These are phyloP conservation scores for Claviceps lovelessii DNA, from an alignment of 2,329 filamentous ascomycete genomes.

Conservation along the genomic window DNA sequence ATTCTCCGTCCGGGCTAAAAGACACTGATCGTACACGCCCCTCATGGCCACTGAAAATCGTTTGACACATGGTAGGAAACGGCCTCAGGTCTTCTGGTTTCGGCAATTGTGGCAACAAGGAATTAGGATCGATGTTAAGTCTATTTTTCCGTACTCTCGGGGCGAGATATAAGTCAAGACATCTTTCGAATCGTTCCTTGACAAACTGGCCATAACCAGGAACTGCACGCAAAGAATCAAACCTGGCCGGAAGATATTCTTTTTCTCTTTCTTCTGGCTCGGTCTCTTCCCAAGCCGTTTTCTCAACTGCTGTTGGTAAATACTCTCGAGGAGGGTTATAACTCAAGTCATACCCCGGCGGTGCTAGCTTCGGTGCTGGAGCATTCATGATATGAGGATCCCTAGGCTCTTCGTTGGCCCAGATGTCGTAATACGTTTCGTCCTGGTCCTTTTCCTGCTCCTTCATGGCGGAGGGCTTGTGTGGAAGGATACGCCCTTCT, in stretches of 20 bases:
- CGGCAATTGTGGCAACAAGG: constrained; percentile 81
- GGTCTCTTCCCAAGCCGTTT: constrained; percentile 65
- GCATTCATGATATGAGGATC: constrained; percentile 87
- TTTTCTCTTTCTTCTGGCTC: constrained; percentile 86
- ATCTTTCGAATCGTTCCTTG: constrained; percentile 92
- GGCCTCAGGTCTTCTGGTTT: constrained; percentile 86
- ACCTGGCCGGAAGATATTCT: constrained; percentile 72
- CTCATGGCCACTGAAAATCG: constrained; percentile 75
- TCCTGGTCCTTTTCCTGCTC: constrained; percentile 59
- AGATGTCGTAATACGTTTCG: constrained; percentile 70
- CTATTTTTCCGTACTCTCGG: constrained; percentile 84
- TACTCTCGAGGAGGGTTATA: constrained; percentile 96
- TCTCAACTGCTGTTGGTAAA: constrained; percentile 73
- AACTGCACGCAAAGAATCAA: constrained; percentile 74
- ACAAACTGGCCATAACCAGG: constrained; percentile 82
- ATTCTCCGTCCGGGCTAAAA: constrained; percentile 73
- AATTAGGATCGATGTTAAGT: constrained; percentile 91
- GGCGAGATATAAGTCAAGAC: constrained; percentile 86
- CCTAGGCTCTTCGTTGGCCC: constrained; percentile 78
- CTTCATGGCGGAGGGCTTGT: constrained; percentile 56
- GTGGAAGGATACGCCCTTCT: constrained; percentile 85
- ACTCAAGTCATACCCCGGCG: constrained; percentile 86
- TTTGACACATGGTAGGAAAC: constrained; percentile 82
- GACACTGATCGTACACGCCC: constrained; percentile 74
- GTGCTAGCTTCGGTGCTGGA: constrained; percentile 81